Evolutionary conservation across 805 yeast species (phyloP).

Genomic region (Lachancea dasiensis): DNA sequence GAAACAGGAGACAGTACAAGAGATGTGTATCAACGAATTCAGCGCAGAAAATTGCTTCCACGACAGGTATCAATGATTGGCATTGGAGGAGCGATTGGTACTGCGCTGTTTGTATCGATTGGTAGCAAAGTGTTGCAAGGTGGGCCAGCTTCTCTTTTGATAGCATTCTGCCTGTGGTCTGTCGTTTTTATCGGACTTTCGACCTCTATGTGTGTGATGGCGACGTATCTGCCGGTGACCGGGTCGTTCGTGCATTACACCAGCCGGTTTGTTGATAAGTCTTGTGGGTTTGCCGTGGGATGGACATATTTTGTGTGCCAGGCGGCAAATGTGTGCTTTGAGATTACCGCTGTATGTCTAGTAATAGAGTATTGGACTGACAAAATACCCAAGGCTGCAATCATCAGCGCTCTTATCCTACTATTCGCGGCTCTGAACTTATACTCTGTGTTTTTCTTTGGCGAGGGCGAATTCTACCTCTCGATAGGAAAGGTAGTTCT

Average conservation of each 20-base stretch:
- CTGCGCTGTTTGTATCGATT: slow-evolving; percentile 36
- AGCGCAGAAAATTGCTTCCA: slow-evolving; percentile 36
- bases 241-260: slow-evolving; percentile 56
- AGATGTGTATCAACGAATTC: too few species aligned
- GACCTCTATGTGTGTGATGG: slow-evolving; percentile 49
- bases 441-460: slow-evolving; percentile 50
- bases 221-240: slow-evolving; percentile 47
- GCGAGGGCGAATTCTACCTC: slow-evolving; percentile 58
- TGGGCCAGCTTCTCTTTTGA: slow-evolving; percentile 48
- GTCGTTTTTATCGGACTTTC: slow-evolving; percentile 9
- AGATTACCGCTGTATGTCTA: slow-evolving; percentile 55
- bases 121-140: slow-evolving; percentile 32
- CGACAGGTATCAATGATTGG: slow-evolving; percentile 78
- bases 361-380: slow-evolving; percentile 46
- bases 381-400: slow-evolving; percentile 14
- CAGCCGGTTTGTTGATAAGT: slow-evolving; percentile 56
- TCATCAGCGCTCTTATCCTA: slow-evolving; percentile 2
- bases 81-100: slow-evolving; percentile 71
- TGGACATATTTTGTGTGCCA: slow-evolving; percentile 65
- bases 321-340: slow-evolving; percentile 59
- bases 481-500: slow-evolving; percentile 53
- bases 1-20: too few species aligned
- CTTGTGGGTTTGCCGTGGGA: slow-evolving; percentile 65
- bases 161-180: slow-evolving; percentile 34
- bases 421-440: slow-evolving; percentile 48